Conservation (phyloP, 2,329 filamentous ascomycete genomes). For the Bipolaris bicolor region DNA sequence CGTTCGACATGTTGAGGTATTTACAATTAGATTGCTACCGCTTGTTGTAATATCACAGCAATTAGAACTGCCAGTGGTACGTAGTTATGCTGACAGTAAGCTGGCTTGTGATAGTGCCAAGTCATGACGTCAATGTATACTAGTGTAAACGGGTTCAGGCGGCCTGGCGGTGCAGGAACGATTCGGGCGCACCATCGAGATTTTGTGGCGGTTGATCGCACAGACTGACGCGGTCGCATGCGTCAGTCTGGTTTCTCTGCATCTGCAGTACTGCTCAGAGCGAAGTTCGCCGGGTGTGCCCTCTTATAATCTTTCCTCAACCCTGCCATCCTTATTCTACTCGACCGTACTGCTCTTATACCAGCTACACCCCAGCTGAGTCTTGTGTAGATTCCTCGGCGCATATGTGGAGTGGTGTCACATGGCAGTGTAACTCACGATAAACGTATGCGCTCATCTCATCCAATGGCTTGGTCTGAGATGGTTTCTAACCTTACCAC, state of each 20-base stretch:
- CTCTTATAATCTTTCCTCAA: not conserved
- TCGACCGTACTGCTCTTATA: not conserved
- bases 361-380: too few species aligned
- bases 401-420: too few species aligned
- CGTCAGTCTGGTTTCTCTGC: not conserved
- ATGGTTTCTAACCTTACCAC: not conserved
- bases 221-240: not conserved
- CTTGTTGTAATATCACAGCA: not conserved
- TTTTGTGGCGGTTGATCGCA: slow-evolving; percentile 3
- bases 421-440: too few species aligned
- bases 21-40: not conserved
- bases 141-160: slow-evolving; percentile 1
- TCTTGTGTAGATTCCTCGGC: too few species aligned
- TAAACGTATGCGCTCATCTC: not conserved
- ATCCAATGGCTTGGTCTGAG: not conserved
- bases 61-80: not conserved
- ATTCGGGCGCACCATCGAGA: slow-evolving; percentile 5
- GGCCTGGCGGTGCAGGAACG: slow-evolving; percentile 8
- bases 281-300: not conserved
- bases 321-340: not conserved
- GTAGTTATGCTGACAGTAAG: slow-evolving; percentile 6
- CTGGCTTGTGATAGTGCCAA: slow-evolving; percentile 6
- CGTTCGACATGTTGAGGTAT: slow-evolving; percentile 22
- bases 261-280: not conserved
- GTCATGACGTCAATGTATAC: slow-evolving; percentile 16